Evolutionary conservation across 805 yeast species (phyloP).

Genomic region (Hanseniaspora vineae): DNA sequence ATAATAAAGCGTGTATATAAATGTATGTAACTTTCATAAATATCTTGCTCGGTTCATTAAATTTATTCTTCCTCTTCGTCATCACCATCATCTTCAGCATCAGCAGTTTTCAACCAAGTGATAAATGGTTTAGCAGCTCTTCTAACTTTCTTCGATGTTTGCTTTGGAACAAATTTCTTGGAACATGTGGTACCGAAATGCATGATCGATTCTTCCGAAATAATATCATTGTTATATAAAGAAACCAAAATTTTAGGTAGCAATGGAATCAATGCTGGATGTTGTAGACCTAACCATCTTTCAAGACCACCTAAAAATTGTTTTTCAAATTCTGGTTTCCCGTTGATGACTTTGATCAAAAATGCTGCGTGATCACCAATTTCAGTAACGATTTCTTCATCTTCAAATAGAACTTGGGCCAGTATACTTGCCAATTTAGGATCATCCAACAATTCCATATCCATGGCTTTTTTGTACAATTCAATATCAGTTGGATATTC

Average conservation of each 20-base stretch:
- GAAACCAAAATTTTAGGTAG: slow-evolving; percentile 75
- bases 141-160: slow-evolving; percentile 82
- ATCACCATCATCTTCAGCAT: slow-evolving; percentile 56
- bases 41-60: not conserved
- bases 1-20: too few relatives aligned
- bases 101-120: slow-evolving; percentile 92
- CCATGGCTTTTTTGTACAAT: slow-evolving; percentile 79
- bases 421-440: slow-evolving; percentile 79
- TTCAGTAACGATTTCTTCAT: slow-evolving; percentile 45
- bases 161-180: slow-evolving; percentile 88
- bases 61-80: slow-evolving; percentile 10
- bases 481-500: slow-evolving; percentile 76
- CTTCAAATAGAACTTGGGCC: slow-evolving; percentile 72
- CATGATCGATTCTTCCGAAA: slow-evolving; percentile 68
- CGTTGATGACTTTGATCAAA: slow-evolving; percentile 56
- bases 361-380: slow-evolving; percentile 71
- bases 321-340: slow-evolving; percentile 59
- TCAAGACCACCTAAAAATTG: slow-evolving; percentile 93
- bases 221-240: slow-evolving; percentile 71
- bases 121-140: slow-evolving; percentile 93
- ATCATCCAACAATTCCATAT: slow-evolving; percentile 56
- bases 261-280: slow-evolving; percentile 53
- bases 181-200: slow-evolving; percentile 88
- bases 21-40: not conserved
- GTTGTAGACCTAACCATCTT: slow-evolving; percentile 75